Base-by-base conservation (phyloP, 257 asterid genomes). In the Vinca minor region DNA sequence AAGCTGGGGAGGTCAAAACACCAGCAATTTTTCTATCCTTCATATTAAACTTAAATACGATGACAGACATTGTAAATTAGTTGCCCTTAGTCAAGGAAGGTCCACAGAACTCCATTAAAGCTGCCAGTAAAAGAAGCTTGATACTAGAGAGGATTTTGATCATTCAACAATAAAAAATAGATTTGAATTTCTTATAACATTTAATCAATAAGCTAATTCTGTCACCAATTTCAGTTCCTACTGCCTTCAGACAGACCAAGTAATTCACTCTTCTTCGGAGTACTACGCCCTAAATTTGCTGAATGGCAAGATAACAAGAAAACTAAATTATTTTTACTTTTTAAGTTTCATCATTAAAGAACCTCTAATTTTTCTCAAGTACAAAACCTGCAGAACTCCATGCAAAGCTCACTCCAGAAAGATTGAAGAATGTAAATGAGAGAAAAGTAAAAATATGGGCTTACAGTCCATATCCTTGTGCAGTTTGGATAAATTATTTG, bases 391-490 rank as follows among this genome's bases (percentile, higher is more conserved):
- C 53, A 25, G 20, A 25, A 32, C 10, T 46, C 5, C 23, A 52
- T 46, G 25, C 13, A 32, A 46, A 42, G 29, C 29, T 29, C 48
- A 46, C 15, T 8, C 7, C 36, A 54, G 50, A 63, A 58, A 56
- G 29, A 41, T 4, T 32, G 55, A 63, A 53, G 47, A 71, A 46
- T 31, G 42, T 47, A 18, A 25, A 39, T 32, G 41, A 21, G 31
- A 59, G 25, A 48, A 8, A 64, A 38, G 55, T 23, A 57, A 48
- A 49, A 58, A 28, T 29, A 42, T 59, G 49, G 56, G 62, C 95
- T 84, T 85, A 92, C 98, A 83, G 66, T 89, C 98, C 73, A 81
- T 67, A 65, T 85, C 95, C 81, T 78, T 85, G 63, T 77, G 93
- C 65, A 78, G 73, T 77, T 85, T 92, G 77, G 95, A 78, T 69